Percentiles rank a stretch among this genome's conserved stretches.
Evolutionary conservation across 371 early-diverging fungal species (phyloP).

Genomic region (Mucor plumbeus): DNA sequence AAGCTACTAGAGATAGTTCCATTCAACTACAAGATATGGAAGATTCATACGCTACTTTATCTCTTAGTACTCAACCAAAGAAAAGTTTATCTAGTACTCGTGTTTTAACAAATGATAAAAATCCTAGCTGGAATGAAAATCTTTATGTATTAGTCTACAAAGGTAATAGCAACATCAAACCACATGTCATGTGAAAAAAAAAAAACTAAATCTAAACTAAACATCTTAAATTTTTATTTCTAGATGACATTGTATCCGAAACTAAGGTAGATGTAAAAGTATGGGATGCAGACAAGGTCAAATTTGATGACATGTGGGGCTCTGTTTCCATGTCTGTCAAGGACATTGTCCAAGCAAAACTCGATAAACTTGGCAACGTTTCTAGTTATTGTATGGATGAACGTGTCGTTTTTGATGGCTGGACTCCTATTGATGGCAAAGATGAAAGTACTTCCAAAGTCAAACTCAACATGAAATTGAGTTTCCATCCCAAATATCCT

Average conservation of each 20-base stretch:
- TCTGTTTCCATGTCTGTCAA: constrained; percentile 37
- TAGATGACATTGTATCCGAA: constrained; percentile 46
- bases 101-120: constrained; percentile 48
- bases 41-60: constrained; percentile 45
- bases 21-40: constrained; percentile 43
- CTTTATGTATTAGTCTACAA: constrained; percentile 40
- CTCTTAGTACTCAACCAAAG: constrained; percentile 46
- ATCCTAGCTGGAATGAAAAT: constrained; percentile 49
- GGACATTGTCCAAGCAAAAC: constrained; percentile 37
- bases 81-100: constrained; percentile 41
- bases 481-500: constrained; percentile 53
- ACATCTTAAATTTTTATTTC: background rate
- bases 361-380: constrained; percentile 44
- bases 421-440: constrained; percentile 51
- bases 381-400: constrained; percentile 41
- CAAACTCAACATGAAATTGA: constrained; percentile 42
- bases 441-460: constrained; percentile 32
- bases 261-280: constrained; percentile 46
- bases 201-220: background rate
- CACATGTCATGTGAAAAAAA: too few species aligned
- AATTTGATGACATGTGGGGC: constrained; percentile 51
- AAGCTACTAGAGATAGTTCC: constrained; percentile 30
- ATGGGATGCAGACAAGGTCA: constrained; percentile 56
- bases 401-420: constrained; percentile 47
- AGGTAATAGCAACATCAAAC: constrained; percentile 18